Evolutionary conservation across 768 basidiomycete genomes (phyloP), one percentile per base, ranked within the genome.

Genomic region (Lactarius akahatsu): DNA sequence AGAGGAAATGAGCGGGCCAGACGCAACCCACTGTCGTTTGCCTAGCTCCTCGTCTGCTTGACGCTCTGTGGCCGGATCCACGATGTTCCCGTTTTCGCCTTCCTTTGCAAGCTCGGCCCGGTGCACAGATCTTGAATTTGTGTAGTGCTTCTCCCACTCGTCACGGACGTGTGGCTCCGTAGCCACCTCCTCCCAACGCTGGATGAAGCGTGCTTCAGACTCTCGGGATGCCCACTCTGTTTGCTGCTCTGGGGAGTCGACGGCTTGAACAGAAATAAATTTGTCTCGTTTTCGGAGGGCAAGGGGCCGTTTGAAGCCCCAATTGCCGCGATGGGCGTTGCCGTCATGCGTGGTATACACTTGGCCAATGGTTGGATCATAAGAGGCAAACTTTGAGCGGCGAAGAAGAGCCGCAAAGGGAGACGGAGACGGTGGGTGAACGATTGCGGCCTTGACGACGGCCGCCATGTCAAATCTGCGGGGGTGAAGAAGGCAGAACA

Each of bases 221-320:
- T 89, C 86, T 18, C 83, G 88, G 65, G 82, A 80, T 71, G 82
- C 82, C 91, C 92, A 94, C 69, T 90, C 88, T 28, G 89, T 88
- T 74, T 88, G 92, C 70, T 91, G 81, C 64, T 90, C 85, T 62
- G 79, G 84, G 36, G 88, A 85, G 73, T 94, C 92, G 74, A 90
- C 85, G 1, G 85, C 78, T 59, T 81, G 79, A 32, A 94, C 81
- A 23, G 87, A 85, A 65, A 94, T 85, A 71, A 82, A 85, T 13
- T 86, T 84, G 67, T 85, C 81, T 56, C 83, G 83, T 38, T 85
- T 83, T 61, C 88, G 84, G 56, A 89, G 78, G 2, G 90, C 80
- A 28, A 94, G 83, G 28, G 91, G 89, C 0, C 92, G 88, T 76
- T 96, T 96, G 68, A 95, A 79, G 28, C 93, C 93, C 84, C 86